phyloP scores from a whole-genome alignment of 352 stramenopile species.

The Phytopythium vexans region DNA sequence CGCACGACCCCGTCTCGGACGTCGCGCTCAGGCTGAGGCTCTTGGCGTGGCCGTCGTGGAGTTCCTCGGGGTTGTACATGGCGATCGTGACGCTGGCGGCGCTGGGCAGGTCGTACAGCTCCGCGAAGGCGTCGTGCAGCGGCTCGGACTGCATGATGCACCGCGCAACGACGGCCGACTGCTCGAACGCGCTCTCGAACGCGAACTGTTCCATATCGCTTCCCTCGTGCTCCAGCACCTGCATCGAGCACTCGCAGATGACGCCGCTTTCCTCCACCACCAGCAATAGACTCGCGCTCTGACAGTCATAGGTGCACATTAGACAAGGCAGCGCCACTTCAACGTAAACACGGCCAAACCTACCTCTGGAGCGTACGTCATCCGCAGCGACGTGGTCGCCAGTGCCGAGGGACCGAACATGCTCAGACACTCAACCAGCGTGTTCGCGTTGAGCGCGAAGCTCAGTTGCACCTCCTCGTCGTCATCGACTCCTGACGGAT shows the following conservation, averaged over 20 bases:
- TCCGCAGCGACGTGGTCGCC: constrained; percentile 65
- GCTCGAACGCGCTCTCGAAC: constrained; percentile 80
- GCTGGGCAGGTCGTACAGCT: constrained; percentile 83
- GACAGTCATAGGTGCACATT: constrained; percentile 7
- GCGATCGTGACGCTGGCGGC: constrained; percentile 73
- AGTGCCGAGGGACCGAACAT: constrained; percentile 72
- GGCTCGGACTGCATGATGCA: constrained; percentile 84
- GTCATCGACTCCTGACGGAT: constrained; percentile 12
- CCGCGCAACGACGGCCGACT: constrained; percentile 62
- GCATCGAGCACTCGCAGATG: constrained; percentile 83
- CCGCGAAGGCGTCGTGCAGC: constrained; percentile 73
- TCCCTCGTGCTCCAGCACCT: constrained; percentile 73
- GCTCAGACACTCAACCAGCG: constrained; percentile 76
- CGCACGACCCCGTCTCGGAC: constrained; percentile 72
- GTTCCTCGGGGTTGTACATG: constrained; percentile 37
- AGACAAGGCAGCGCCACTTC: constrained; percentile 2
- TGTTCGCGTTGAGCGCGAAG: constrained; percentile 70
- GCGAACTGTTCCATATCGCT: constrained; percentile 67
- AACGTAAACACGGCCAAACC: background rate
- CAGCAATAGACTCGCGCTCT: constrained; percentile 59
- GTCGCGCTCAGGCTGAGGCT: constrained; percentile 66
- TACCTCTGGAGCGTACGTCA: constrained; percentile 67
- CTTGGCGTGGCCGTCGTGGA: constrained; percentile 13
- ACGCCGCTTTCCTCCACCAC: constrained; percentile 81
- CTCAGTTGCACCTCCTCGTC: constrained; percentile 45